Conservation (phyloP, 495 filamentous ascomycete species). For the Aspergillus hancockii region DNA sequence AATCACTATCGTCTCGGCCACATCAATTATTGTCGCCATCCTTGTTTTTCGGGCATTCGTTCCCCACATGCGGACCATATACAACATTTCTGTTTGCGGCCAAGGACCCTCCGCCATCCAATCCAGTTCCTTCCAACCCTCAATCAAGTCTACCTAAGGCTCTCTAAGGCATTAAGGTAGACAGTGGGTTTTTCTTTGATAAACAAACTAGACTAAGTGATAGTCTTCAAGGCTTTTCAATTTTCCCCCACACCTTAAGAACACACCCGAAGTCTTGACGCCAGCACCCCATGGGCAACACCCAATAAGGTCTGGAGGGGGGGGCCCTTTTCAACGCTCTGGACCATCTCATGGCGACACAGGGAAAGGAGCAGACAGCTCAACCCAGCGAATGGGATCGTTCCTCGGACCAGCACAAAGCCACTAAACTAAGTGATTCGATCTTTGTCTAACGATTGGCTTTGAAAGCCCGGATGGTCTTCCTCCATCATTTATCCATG, state of each 20-base stretch:
- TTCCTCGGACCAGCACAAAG: neutral
- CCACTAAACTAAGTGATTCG: conserved; percentile 9
- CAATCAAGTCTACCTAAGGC: conserved; percentile 1
- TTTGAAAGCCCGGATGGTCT: neutral
- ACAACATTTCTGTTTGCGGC: conserved; percentile 10
- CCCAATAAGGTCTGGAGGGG: conserved; percentile 20
- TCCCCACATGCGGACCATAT: conserved; percentile 3
- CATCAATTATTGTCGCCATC: conserved; percentile 2
- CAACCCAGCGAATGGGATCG: conserved; percentile 8
- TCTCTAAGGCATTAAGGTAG: neutral
- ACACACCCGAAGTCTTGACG: conserved; percentile 17
- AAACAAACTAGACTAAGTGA: neutral
- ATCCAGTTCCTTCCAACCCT: neutral
- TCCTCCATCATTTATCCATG: neutral
- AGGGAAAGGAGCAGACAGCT: conserved; percentile 10
- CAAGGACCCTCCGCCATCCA: conserved; percentile 3
- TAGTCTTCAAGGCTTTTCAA: neutral
- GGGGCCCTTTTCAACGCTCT: conserved; percentile 16
- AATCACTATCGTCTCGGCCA: neutral
- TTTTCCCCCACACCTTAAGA: neutral
- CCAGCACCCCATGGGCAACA: conserved; percentile 17
- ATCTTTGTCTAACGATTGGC: neutral
- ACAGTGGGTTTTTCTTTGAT: neutral
- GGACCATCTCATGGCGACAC: conserved; percentile 14
- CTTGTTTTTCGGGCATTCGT: conserved; percentile 14